phyloP scores from a whole-genome alignment of 768 basidiomycete genomes.

The Trametes punicea region DNA sequence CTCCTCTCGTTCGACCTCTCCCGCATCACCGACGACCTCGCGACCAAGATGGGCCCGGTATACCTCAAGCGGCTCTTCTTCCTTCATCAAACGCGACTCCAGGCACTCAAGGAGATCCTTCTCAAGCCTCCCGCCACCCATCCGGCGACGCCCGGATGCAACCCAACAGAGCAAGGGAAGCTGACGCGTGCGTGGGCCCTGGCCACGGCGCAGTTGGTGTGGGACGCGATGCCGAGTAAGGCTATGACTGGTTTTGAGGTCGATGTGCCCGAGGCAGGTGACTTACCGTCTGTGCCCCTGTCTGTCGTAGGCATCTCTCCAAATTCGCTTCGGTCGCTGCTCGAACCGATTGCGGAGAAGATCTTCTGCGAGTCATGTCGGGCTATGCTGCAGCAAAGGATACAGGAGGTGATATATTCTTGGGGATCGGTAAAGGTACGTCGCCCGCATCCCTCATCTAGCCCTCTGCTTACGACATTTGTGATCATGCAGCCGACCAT shows the following conservation, averaged over 20 bases:
- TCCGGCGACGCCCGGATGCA: slow-evolving; percentile 20
- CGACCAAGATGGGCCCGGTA: slow-evolving; percentile 37
- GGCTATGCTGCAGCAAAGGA: slow-evolving; percentile 53
- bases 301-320: slow-evolving; percentile 57
- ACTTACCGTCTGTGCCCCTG: background rate
- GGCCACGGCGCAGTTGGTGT: slow-evolving; percentile 27
- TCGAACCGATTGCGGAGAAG: slow-evolving; percentile 64
- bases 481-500: background rate
- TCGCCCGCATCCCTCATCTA: background rate
- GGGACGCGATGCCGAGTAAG: slow-evolving; percentile 30
- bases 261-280: background rate
- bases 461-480: background rate
- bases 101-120: slow-evolving; percentile 34
- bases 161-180: slow-evolving; percentile 19
- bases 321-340: slow-evolving; percentile 61
- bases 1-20: slow-evolving; percentile 36
- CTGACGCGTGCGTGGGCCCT: slow-evolving; percentile 32
- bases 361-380: slow-evolving; percentile 64
- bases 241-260: background rate
- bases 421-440: slow-evolving; percentile 74
- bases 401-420: slow-evolving; percentile 59
- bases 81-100: slow-evolving; percentile 36
- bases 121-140: slow-evolving; percentile 28
- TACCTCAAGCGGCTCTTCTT: slow-evolving; percentile 41
- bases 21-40: slow-evolving; percentile 37